These are phyloP conservation scores for Emmonsiellopsis sp. DNA, from an alignment of 2,329 filamentous ascomycete genomes.

Conservation along the genomic window DNA sequence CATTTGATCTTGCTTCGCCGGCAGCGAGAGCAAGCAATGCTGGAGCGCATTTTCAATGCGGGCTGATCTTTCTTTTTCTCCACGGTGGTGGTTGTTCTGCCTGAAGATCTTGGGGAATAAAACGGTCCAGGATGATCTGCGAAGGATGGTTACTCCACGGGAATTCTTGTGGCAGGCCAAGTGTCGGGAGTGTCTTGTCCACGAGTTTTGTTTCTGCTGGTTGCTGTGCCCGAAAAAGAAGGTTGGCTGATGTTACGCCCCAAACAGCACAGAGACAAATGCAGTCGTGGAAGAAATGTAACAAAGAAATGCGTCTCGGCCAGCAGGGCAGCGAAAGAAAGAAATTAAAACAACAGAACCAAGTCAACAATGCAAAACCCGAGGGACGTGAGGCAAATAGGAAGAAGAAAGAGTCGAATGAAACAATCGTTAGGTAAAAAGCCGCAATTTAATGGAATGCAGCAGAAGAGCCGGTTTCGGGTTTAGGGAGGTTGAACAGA, in stretches of 20 bases:
- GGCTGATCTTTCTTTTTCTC: slow-evolving; percentile 14
- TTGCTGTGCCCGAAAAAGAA: slow-evolving; percentile 4
- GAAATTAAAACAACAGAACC: slow-evolving; percentile 1
- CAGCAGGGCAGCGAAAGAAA: background rate
- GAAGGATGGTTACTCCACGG: background rate
- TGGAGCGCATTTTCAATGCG: slow-evolving; percentile 56
- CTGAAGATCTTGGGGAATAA: background rate
- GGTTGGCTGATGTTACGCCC: slow-evolving; percentile 5
- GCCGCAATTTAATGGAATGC: slow-evolving; percentile 1
- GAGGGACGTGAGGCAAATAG: slow-evolving; percentile 7
- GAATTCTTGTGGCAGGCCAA: background rate
- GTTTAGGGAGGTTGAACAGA: background rate
- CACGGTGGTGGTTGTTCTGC: slow-evolving; percentile 7
- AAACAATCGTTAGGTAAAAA: background rate
- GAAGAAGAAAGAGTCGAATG: slow-evolving; percentile 13
- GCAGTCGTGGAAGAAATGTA: slow-evolving; percentile 1
- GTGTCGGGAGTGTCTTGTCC: background rate
- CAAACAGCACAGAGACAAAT: background rate
- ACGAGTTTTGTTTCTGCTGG: background rate
- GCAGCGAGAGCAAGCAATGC: slow-evolving; percentile 68
- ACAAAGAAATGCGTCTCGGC: slow-evolving; percentile 1
- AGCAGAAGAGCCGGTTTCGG: background rate
- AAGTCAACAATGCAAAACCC: background rate
- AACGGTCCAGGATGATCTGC: background rate
- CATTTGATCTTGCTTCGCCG: slow-evolving; percentile 80